Percentiles rank a stretch among this genome's conserved stretches.
phyloP scores from a whole-genome alignment of 2,329 filamentous ascomycete species.

The Penicillium expansum region DNA sequence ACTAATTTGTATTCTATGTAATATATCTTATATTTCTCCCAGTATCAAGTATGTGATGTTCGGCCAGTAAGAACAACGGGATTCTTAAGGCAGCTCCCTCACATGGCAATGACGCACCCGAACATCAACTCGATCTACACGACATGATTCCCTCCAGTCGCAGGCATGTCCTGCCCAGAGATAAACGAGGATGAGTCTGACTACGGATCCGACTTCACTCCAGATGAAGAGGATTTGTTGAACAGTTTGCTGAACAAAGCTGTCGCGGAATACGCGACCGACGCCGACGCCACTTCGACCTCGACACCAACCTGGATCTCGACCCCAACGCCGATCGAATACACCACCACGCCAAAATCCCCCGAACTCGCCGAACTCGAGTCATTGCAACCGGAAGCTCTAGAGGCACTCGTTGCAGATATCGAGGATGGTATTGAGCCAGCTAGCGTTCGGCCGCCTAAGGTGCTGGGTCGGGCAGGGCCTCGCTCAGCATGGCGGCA shows the following conservation, averaged over 20 bases:
- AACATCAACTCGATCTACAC: conserved; percentile 7
- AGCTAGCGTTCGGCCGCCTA: conserved; percentile 40
- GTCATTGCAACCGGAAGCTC: conserved; percentile 16
- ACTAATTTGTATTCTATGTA: background rate
- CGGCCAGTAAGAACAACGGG: conserved; percentile 11
- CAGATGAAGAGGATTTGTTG: conserved; percentile 56
- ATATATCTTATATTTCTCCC: background rate
- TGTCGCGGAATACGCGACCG: conserved; percentile 33
- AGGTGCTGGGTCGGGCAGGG: conserved; percentile 41
- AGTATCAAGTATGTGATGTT: background rate
- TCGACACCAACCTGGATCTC: conserved; percentile 18
- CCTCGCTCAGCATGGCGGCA: conserved; percentile 30
- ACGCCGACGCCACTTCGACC: conserved; percentile 14
- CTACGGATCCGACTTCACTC: conserved; percentile 63
- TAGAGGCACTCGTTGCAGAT: conserved; percentile 31
- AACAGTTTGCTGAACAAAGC: conserved; percentile 51
- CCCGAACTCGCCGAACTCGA: conserved; percentile 13
- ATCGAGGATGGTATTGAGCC: conserved; percentile 47
- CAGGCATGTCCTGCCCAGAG: conserved; percentile 36
- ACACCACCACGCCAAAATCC: conserved; percentile 2
- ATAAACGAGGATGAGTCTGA: conserved; percentile 41
- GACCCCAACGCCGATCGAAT: conserved; percentile 16
- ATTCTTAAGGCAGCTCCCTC: conserved; percentile 13
- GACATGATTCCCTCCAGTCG: conserved; percentile 23
- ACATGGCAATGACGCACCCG: conserved; percentile 14